Conservation (phyloP, 2,329 filamentous ascomycete species). For the Daldinia eschscholtzii region DNA sequence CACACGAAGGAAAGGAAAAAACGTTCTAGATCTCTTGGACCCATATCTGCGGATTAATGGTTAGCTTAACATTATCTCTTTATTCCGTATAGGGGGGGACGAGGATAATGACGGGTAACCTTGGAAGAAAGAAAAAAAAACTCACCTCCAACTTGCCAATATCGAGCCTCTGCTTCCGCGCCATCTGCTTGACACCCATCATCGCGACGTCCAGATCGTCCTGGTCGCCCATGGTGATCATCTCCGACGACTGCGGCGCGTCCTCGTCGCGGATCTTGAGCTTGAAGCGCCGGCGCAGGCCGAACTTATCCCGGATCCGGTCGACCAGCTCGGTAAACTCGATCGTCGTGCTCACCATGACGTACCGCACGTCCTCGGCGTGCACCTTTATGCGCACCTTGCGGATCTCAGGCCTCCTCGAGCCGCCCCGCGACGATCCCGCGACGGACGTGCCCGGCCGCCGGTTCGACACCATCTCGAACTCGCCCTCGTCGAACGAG, state of each 20-base stretch:
- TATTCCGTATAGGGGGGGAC: no score
- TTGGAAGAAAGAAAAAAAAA: constrained; percentile 39
- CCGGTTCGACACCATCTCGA: constrained; percentile 78
- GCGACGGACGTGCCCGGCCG: constrained; percentile 62
- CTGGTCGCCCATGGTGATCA: constrained; percentile 97
- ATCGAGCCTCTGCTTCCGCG: constrained; percentile 79
- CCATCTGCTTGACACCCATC: constrained; percentile 74
- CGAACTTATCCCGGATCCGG: constrained; percentile 89
- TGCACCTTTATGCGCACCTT: constrained; percentile 95
- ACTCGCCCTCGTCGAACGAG: constrained; percentile 80
- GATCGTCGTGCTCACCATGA: constrained; percentile 81
- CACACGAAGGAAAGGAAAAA: constrained; percentile 43
- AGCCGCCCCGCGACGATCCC: constrained; percentile 65
- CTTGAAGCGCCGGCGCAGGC: constrained; percentile 81
- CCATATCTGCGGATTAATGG: constrained; percentile 59
- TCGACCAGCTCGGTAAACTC: constrained; percentile 83
- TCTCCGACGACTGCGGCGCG: constrained; percentile 75
- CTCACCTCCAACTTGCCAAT: constrained; percentile 96
- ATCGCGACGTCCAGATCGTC: constrained; percentile 95
- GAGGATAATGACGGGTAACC: neutral
- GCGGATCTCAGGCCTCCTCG: constrained; percentile 74
- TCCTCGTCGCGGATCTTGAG: constrained; percentile 91
- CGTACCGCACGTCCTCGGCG: constrained; percentile 89
- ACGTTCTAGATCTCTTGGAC: constrained; percentile 60
- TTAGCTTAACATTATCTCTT: constrained; percentile 43